Percentiles rank a stretch among this genome's conserved stretches.
phyloP scores from a whole-genome alignment of 306 rosid genomes.

The Sicyos baderoa region DNA sequence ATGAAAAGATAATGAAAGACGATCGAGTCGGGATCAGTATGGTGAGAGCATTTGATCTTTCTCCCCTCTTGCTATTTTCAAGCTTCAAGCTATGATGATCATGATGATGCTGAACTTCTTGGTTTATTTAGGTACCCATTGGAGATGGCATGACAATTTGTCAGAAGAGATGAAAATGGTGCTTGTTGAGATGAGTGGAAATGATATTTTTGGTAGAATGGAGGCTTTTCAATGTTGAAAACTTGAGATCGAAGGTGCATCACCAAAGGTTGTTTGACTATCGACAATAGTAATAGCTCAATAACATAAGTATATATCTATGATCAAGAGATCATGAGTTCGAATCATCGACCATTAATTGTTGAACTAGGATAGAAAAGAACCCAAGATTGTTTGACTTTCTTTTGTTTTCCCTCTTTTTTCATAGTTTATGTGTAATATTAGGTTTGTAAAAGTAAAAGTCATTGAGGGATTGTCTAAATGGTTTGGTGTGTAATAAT shows the following conservation, averaged over 20 bases:
- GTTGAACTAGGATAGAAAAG: too few relatives aligned
- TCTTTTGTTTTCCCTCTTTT: too few relatives aligned
- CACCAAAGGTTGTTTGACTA: too few relatives aligned
- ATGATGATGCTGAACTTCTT: slow-evolving; percentile 16
- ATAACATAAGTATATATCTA: too few relatives aligned
- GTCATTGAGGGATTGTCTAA: too few relatives aligned
- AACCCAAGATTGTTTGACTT: not conserved
- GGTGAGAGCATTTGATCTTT: slow-evolving; percentile 42
- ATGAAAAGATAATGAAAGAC: slow-evolving; percentile 48
- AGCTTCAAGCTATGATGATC: slow-evolving; percentile 10
- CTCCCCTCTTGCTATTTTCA: slow-evolving; percentile 5
- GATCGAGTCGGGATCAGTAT: slow-evolving; percentile 71
- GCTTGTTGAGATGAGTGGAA: not conserved
- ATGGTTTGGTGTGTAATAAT: too few relatives aligned
- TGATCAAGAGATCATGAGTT: too few relatives aligned
- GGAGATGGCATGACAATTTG: slow-evolving; percentile 97
- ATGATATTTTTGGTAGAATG: not conserved
- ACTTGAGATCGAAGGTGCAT: not conserved
- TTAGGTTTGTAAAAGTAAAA: too few relatives aligned
- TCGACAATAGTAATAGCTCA: too few relatives aligned
- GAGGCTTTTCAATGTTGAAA: slow-evolving; percentile 16
- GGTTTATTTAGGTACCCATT: slow-evolving; percentile 61
- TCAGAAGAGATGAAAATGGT: slow-evolving; percentile 39
- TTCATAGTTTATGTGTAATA: too few relatives aligned
- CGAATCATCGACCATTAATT: too few relatives aligned